Evolutionary conservation across 495 filamentous ascomycete species (phyloP).

Genomic region (Poronia punctata): DNA sequence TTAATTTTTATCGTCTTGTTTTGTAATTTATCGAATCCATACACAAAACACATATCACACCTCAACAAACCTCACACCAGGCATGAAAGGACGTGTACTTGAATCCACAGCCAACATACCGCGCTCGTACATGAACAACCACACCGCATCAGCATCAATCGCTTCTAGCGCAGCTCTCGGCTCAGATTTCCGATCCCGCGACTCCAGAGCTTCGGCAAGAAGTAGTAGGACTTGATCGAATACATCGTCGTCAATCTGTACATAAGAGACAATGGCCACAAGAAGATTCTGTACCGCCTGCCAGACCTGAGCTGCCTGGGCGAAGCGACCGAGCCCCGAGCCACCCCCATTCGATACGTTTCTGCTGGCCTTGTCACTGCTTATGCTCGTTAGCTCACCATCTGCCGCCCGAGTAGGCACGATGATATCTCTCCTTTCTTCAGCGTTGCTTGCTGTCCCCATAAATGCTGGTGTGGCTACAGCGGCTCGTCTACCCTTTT

Average conservation of each 20-base stretch:
- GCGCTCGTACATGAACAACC: conserved; percentile 49
- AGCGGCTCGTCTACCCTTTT: conserved; percentile 27
- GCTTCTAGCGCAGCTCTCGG: conserved; percentile 48
- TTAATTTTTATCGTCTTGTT: no score
- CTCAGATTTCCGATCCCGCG: conserved; percentile 38
- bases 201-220: conserved; percentile 46
- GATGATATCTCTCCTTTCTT: conserved; percentile 17
- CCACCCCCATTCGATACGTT: conserved; percentile 7
- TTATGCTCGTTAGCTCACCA: conserved; percentile 9
- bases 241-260: conserved; percentile 52
- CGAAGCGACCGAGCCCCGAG: conserved; percentile 41
- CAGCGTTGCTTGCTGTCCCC: conserved; percentile 8
- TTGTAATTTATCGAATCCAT: no score
- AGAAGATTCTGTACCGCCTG: conserved; percentile 51
- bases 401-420: conserved; percentile 17
- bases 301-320: conserved; percentile 51
- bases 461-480: conserved; percentile 15
- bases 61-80: conserved; percentile 4
- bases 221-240: conserved; percentile 63
- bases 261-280: conserved; percentile 45
- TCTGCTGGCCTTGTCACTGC: conserved; percentile 5
- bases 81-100: not conserved
- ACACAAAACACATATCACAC: no score
- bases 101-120: conserved; percentile 19
- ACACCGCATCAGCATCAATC: conserved; percentile 65